A percentile compares a stretch with the other conserved stretches of the same genome.
Conservation (phyloP, 257 asterid species). For the Lycium barbarum region DNA sequence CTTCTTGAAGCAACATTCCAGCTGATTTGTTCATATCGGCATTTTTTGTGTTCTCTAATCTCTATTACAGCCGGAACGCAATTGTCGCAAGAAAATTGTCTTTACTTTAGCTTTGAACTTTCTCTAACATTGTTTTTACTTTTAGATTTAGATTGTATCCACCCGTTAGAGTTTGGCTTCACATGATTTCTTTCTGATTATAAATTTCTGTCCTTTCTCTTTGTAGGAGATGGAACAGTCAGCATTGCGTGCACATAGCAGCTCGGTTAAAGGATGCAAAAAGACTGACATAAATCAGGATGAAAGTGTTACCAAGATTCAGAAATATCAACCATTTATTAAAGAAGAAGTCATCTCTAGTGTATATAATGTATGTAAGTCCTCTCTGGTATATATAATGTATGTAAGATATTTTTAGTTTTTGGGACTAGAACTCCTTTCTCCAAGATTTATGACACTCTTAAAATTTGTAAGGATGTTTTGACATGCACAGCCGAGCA, state of each 20-base stretch:
- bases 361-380: slow-evolving; percentile 72
- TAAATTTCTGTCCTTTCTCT: slow-evolving; percentile 33
- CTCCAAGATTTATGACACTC: slow-evolving; percentile 29
- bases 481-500: slow-evolving; percentile 90
- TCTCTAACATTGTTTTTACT: not conserved
- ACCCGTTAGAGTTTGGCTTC: not conserved
- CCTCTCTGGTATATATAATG: slow-evolving; percentile 64
- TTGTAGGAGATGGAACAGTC: slow-evolving; percentile 79
- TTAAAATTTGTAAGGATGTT: slow-evolving; percentile 61
- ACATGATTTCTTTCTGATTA: not conserved
- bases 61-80: not conserved
- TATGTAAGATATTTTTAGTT: slow-evolving; percentile 36
- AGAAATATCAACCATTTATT: slow-evolving; percentile 71
- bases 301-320: slow-evolving; percentile 50
- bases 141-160: not conserved
- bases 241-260: slow-evolving; percentile 75
- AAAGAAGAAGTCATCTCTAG: slow-evolving; percentile 78
- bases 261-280: slow-evolving; percentile 55
- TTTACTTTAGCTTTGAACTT: not conserved
- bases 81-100: not conserved
- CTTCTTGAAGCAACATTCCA: slow-evolving; percentile 15
- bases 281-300: slow-evolving; percentile 52
- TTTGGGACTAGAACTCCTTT: slow-evolving; percentile 18
- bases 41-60: not conserved
- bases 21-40: not conserved